Evolutionary conservation across 495 filamentous ascomycete species (phyloP).

Genomic region (Aspergillus hancockii): DNA sequence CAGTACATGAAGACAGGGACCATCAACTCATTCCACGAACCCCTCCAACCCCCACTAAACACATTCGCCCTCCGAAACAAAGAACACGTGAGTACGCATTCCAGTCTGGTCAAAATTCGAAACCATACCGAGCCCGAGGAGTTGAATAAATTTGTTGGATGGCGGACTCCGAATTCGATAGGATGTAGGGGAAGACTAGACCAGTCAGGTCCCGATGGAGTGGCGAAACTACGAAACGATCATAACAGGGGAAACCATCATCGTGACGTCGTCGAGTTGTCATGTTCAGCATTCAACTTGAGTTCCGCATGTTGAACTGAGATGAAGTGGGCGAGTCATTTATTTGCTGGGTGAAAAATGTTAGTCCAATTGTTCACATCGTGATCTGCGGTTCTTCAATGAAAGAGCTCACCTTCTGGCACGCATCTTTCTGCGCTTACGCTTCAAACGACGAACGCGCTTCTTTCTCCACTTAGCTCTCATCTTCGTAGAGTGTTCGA

Average conservation of each 20-base stretch:
- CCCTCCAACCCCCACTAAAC: conserved; percentile 44
- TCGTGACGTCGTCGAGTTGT: conserved; percentile 43
- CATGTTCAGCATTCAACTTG: conserved; percentile 50
- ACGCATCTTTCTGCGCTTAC: conserved; percentile 99
- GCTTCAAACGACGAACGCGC: conserved; percentile 94
- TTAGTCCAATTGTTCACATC: conserved; percentile 25
- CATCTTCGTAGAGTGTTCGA: conserved; percentile 68
- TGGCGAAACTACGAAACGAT: conserved; percentile 34
- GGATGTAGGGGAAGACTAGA: conserved; percentile 24
- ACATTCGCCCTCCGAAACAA: conserved; percentile 37
- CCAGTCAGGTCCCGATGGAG: conserved; percentile 31
- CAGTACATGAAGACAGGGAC: conserved; percentile 18
- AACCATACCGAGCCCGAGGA: conserved; percentile 33
- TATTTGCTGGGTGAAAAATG: conserved; percentile 60
- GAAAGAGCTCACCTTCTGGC: conserved; percentile 79
- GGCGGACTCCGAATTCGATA: conserved; percentile 38
- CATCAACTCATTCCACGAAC: conserved; percentile 19
- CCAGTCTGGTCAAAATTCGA: conserved; percentile 25
- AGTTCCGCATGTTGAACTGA: conserved; percentile 52
- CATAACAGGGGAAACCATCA: conserved; percentile 31
- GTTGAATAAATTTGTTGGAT: conserved; percentile 35
- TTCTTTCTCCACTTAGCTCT: conserved; percentile 99
- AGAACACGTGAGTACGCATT: conserved; percentile 11
- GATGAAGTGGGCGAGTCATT: conserved; percentile 65
- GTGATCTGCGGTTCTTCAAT: background rate